Base-by-base conservation (phyloP, 2,329 filamentous ascomycete species). In the Calonectria multiphialidica region DNA sequence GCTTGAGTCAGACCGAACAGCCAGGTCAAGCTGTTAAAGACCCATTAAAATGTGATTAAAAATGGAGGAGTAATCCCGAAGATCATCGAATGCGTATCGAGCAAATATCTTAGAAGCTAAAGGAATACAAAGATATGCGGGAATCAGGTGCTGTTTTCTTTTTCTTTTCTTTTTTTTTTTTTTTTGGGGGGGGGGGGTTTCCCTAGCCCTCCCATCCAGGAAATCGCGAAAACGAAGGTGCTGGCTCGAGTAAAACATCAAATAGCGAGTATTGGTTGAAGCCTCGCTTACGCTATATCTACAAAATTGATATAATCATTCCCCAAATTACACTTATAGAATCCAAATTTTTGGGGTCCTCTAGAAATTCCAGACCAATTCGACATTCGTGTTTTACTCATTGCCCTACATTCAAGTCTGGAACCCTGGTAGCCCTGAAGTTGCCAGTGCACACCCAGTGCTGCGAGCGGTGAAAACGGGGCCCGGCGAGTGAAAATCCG, bases 391-490 rank as follows among this genome's bases (percentile, higher is more conserved):
- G 53, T 21, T 59, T 28, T 13, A 7, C 18, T 16, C 12, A 59
- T 40, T 59, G 35, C 53, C 53, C 53, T 59, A 59, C 53, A 59
- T 59, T 23, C n/a, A n/a, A n/a, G n/a, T n/a, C 4, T 12, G 28
- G 23, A 42, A 59, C 40, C 57, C 57, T 62, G 57, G 64, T 50
- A 68, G 53, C 42, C 50, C 25, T 57, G 33, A 45, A 40, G 64
- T 42, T 61, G 21, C 50, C 30, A 61, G 45, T 63, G 37, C 15
- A 49, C 40, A 62, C 25, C 28, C n/a, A 7, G 13, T 23, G 35
- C 53, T 59, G 30, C 33, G 45, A 65, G 67, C 67, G 67, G 68
- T 70, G 62, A 62, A 70, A 65, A 70, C 61, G 61, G 61, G 62
- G n/a, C 35, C 5, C 15, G 49, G 49, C n/a, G 25, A 8, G 49